phyloP scores from a whole-genome alignment of 768 basidiomycete species.

The Boletus reticuloceps region DNA sequence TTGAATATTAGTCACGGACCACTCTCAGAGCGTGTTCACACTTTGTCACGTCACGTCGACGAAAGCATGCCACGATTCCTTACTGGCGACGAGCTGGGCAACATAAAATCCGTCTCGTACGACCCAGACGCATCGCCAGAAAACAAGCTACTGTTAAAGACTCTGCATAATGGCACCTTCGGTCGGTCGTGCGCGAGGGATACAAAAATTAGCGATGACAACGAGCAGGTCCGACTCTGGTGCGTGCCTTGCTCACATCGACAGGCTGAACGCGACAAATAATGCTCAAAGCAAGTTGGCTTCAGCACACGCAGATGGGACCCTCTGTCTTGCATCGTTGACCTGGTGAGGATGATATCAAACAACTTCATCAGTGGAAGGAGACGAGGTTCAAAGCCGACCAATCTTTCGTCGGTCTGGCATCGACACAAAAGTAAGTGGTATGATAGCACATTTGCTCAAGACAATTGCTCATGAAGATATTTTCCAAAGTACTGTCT shows the following conservation, averaged over 20 bases:
- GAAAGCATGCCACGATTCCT: slow-evolving; percentile 62
- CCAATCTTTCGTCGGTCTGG: slow-evolving; percentile 62
- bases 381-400: slow-evolving; percentile 56
- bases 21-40: background rate
- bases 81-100: slow-evolving; percentile 76
- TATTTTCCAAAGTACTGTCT: slow-evolving; percentile 35
- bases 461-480: background rate
- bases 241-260: slow-evolving; percentile 29
- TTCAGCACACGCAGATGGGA: slow-evolving; percentile 62
- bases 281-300: slow-evolving; percentile 57
- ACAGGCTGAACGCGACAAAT: slow-evolving; percentile 15
- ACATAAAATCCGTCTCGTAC: slow-evolving; percentile 61
- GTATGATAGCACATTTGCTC: background rate
- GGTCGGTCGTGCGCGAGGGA: slow-evolving; percentile 33
- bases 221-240: slow-evolving; percentile 34
- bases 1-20: background rate
- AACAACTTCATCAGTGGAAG: slow-evolving; percentile 52
- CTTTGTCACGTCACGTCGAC: slow-evolving; percentile 24
- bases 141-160: slow-evolving; percentile 35
- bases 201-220: slow-evolving; percentile 40
- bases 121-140: slow-evolving; percentile 29
- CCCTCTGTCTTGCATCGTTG: slow-evolving; percentile 43
- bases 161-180: slow-evolving; percentile 32
- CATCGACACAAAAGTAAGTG: slow-evolving; percentile 48
- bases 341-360: slow-evolving; percentile 41